Evolutionary conservation across 2,329 filamentous ascomycete genomes (phyloP).

Genomic region (Cyclaneusma minus): DNA sequence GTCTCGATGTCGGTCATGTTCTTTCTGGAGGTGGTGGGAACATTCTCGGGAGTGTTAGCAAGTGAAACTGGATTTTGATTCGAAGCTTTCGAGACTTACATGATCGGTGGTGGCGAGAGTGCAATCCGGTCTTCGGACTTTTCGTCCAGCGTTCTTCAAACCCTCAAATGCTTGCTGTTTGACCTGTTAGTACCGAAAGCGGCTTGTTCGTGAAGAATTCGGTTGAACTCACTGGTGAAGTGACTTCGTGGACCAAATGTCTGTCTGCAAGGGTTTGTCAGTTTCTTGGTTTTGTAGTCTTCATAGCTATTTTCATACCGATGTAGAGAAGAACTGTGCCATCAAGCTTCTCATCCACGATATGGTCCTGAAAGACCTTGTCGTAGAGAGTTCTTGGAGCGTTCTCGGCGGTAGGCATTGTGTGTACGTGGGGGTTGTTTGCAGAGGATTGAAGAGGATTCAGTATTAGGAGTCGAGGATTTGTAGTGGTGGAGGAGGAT

Average conservation of each 20-base stretch:
- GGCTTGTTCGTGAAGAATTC: too few species aligned
- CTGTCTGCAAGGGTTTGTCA: constrained; percentile 41
- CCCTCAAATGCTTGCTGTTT: constrained; percentile 89
- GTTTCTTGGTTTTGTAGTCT: constrained; percentile 1
- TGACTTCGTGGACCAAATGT: constrained; percentile 96
- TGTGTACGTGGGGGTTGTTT: too few species aligned
- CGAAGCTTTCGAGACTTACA: constrained; percentile 36
- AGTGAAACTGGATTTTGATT: neutral
- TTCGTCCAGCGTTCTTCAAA: constrained; percentile 72
- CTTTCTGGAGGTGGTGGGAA: constrained; percentile 82
- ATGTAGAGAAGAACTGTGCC: constrained; percentile 90
- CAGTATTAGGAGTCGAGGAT: too few species aligned
- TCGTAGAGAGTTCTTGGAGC: constrained; percentile 82
- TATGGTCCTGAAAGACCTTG: constrained; percentile 90
- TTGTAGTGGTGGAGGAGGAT: too few species aligned
- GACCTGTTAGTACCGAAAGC: constrained; percentile 10
- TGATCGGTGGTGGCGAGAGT: constrained; percentile 94
- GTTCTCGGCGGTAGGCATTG: constrained; percentile 61
- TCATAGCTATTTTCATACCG: constrained; percentile 37
- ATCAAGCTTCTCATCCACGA: constrained; percentile 90
- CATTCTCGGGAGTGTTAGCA: constrained; percentile 44
- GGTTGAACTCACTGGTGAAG: constrained; percentile 58
- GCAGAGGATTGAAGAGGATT: too few species aligned
- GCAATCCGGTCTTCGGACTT: constrained; percentile 88
- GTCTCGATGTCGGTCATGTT: constrained; percentile 83